Percentiles rank a stretch among this genome's conserved stretches.
These are phyloP conservation scores for Hygrocybe coccinea DNA, from an alignment of 768 basidiomycete species.

Conservation along the genomic window DNA sequence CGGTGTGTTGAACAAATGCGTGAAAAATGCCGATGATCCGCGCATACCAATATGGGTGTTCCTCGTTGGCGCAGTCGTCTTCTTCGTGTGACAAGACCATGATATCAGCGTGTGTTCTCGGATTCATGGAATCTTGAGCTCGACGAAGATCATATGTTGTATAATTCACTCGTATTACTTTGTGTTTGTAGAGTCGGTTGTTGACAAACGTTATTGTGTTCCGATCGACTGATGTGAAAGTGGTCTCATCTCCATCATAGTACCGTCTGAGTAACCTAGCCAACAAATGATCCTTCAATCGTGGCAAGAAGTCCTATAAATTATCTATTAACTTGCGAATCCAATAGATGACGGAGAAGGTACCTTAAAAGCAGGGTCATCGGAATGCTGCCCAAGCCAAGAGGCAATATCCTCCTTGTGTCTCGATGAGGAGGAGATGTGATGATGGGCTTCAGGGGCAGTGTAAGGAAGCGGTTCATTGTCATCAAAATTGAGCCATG, in stretches of 20 bases:
- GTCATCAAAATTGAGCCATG: not conserved
- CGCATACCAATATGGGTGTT: constrained; percentile 14
- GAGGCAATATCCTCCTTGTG: constrained; percentile 1
- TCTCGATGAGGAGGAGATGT: constrained; percentile 19
- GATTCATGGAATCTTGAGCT: constrained; percentile 25
- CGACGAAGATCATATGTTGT: constrained; percentile 27
- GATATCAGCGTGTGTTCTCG: constrained; percentile 23
- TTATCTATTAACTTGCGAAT: constrained; percentile 2
- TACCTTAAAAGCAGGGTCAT: constrained; percentile 6
- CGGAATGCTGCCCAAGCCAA: not conserved
- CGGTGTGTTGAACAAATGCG: constrained; percentile 1
- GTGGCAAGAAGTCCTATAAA: not conserved
- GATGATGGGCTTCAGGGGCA: constrained; percentile 7
- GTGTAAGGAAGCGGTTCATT: constrained; percentile 2
- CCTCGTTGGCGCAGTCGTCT: constrained; percentile 1
- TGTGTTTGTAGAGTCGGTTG: constrained; percentile 20
- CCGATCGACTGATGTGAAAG: constrained; percentile 12
- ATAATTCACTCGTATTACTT: constrained; percentile 25
- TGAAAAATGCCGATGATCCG: constrained; percentile 19
- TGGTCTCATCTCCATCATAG: constrained; percentile 15
- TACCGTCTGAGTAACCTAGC: not conserved
- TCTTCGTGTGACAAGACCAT: constrained; percentile 24
- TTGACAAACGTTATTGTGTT: constrained; percentile 17
- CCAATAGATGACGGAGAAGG: not conserved
- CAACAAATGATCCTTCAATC: not conserved